These are phyloP conservation scores for Wickerhamomyces kurtzmanii DNA, from an alignment of 805 yeast genomes.

Conservation along the genomic window DNA sequence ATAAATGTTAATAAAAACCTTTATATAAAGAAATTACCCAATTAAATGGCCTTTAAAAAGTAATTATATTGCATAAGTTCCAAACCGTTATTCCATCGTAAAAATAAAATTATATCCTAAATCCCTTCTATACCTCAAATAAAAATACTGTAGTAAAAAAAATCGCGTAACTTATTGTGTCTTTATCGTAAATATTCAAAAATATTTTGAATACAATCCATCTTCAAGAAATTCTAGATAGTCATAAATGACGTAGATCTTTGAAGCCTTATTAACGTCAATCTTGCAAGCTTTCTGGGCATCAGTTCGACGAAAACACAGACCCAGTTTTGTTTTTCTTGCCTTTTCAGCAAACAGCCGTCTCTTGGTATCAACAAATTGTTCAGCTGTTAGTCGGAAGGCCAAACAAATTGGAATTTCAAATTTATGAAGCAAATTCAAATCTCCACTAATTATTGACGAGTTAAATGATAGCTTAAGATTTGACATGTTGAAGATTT, in stretches of 20 bases:
- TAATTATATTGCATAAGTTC: too few species aligned
- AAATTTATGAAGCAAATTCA: neutral
- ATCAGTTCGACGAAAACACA: constrained; percentile 91
- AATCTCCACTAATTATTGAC: too few species aligned
- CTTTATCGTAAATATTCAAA: constrained; percentile 13
- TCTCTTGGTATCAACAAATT: constrained; percentile 51
- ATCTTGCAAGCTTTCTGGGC: constrained; percentile 97
- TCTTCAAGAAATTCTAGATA: constrained; percentile 89
- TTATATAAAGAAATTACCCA: too few species aligned
- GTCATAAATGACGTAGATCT: constrained; percentile 84
- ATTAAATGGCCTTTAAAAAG: too few species aligned
- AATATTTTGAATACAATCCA: constrained; percentile 41
- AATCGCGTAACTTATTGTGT: too few species aligned
- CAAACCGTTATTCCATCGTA: too few species aligned
- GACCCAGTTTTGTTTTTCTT: constrained; percentile 52
- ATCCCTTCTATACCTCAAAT: too few species aligned
- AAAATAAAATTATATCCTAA: too few species aligned
- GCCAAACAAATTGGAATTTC: constrained; percentile 4
- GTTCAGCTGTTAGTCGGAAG: constrained; percentile 13
- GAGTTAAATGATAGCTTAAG: too few species aligned
- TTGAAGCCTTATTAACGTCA: constrained; percentile 92
- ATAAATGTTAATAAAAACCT: too few species aligned
- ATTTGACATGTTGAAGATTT: too few species aligned
- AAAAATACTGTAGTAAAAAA: too few species aligned
- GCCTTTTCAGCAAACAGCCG: constrained; percentile 87